Base-by-base conservation (phyloP, 2,329 filamentous ascomycete genomes). In the Emmonsia crescens region DNA sequence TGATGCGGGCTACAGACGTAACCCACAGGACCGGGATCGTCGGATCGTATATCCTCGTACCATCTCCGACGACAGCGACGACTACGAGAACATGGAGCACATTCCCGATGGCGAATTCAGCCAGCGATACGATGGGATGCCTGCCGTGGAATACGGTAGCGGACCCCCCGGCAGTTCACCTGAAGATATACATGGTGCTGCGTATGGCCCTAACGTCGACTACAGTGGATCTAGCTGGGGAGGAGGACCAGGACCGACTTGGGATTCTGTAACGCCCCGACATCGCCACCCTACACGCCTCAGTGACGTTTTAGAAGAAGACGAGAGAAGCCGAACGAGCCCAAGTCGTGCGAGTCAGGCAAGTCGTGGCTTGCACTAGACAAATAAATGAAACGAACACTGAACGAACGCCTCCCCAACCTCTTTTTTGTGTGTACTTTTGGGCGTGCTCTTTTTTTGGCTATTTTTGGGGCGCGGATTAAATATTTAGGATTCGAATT, bases 261-360 rank as follows among this genome's bases (percentile, higher is more conserved):
- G 90, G 89, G 89, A 94, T 65, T 76, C 77, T n/a, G 79, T 90
- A 65, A 86, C 87, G 29, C 83, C 86, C 5, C 73, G 79, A 61
- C 91, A 96, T 74, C 89, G 94, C 67, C 91, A 96, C 75, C 91
- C 91, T 0, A 96, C 91, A 9, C 80, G 92, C 61, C 78, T 96
- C 65, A 96, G 91, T 73, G 91, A 96, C 75, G 91, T 96, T 33
- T 82, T 94, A 36, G 88, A 91, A 70, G 91, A 95, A 65, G 89
- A 94, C 67, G 90, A 95, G 75, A 81, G 85, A 58, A 89, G 88
- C 60, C 75, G 77, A 38, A 80, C 79, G n/a, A 81, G 76, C 71
- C 83, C 88, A 27, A 89, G 88, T 16, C 89, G 88, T 67, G 85
- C 85, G 12, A 87, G 85, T 71, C 82, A 85, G 64, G 74, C 80